Percentiles rank a stretch among this genome's conserved stretches.
These are phyloP conservation scores for Aspergillus fijiensis DNA, from an alignment of 2,329 filamentous ascomycete genomes.

Conservation along the genomic window DNA sequence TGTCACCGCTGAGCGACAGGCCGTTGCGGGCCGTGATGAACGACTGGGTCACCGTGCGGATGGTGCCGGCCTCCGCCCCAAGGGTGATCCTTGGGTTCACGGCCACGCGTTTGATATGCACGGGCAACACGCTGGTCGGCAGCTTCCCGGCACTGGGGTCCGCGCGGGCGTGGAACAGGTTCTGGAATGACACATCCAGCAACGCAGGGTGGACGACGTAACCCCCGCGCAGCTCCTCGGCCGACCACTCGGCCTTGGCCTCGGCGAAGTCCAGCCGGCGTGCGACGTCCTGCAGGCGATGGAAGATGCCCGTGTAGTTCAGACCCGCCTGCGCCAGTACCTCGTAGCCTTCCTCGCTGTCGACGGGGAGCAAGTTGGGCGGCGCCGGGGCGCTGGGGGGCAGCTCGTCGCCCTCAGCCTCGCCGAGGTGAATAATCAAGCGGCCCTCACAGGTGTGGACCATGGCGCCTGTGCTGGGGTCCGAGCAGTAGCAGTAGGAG, in stretches of 20 bases:
- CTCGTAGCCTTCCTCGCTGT: background rate
- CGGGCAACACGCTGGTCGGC: no score
- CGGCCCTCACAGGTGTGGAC: no score
- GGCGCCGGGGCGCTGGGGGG: background rate
- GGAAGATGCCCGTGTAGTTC: background rate
- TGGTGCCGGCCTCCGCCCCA: no score
- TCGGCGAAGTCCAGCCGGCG: background rate
- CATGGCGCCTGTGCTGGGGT: background rate
- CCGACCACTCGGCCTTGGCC: background rate
- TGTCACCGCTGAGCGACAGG: no score
- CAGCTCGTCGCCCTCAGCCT: background rate
- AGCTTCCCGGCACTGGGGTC: no score
- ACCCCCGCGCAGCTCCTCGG: background rate
- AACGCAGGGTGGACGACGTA: background rate
- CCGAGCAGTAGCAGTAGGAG: background rate
- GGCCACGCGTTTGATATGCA: no score
- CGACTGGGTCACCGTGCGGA: no score
- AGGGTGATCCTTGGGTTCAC: no score
- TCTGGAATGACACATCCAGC: constrained; percentile 4
- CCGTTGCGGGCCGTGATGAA: no score
- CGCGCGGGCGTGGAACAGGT: background rate
- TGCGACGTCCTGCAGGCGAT: background rate
- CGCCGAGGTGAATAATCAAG: background rate
- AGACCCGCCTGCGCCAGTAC: background rate
- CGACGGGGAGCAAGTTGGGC: background rate